A percentile compares a stretch with the other conserved stretches of the same genome.
These are phyloP conservation scores for Lactifluus subvellereus DNA, from an alignment of 768 basidiomycete genomes.

Conservation along the genomic window DNA sequence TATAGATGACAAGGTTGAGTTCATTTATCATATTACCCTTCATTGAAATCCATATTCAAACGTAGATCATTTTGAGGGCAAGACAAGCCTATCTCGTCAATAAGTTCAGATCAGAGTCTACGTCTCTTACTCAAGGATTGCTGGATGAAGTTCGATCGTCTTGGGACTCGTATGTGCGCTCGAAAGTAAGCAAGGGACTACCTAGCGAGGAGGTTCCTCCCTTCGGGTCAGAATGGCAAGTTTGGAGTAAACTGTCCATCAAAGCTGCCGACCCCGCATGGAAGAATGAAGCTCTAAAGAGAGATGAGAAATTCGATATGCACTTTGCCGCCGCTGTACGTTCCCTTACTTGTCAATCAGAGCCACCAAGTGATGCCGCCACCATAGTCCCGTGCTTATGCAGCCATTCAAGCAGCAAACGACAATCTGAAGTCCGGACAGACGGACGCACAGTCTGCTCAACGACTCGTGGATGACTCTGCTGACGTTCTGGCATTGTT, in stretches of 20 bases:
- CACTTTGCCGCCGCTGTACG: slow-evolving; percentile 73
- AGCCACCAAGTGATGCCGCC: slow-evolving; percentile 2
- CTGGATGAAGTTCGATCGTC: slow-evolving; percentile 51
- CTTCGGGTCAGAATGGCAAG: slow-evolving; percentile 43
- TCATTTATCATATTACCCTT: slow-evolving; percentile 16
- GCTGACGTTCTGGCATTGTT: slow-evolving; percentile 68
- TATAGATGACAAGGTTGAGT: slow-evolving; percentile 91
- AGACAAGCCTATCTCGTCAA: slow-evolving; percentile 73
- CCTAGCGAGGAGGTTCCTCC: slow-evolving; percentile 43
- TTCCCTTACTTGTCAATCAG: slow-evolving; percentile 22
- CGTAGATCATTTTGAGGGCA: slow-evolving; percentile 87
- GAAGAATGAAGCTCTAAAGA: slow-evolving; percentile 64
- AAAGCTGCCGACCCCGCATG: slow-evolving; percentile 48
- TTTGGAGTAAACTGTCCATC: slow-evolving; percentile 49
- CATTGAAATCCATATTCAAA: background rate
- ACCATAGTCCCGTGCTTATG: slow-evolving; percentile 42
- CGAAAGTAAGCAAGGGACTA: slow-evolving; percentile 61
- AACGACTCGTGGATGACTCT: slow-evolving; percentile 62
- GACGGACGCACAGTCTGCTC: slow-evolving; percentile 41
- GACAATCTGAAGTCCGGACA: slow-evolving; percentile 38
- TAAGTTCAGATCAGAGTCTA: slow-evolving; percentile 50
- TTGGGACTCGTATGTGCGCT: slow-evolving; percentile 59
- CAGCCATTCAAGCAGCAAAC: slow-evolving; percentile 50
- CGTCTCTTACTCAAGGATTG: slow-evolving; percentile 50
- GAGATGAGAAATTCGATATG: slow-evolving; percentile 93